Percentiles rank a stretch among this genome's conserved stretches.
phyloP scores from a whole-genome alignment of 805 yeast genomes.

The Nakazawaea siamensis region DNA sequence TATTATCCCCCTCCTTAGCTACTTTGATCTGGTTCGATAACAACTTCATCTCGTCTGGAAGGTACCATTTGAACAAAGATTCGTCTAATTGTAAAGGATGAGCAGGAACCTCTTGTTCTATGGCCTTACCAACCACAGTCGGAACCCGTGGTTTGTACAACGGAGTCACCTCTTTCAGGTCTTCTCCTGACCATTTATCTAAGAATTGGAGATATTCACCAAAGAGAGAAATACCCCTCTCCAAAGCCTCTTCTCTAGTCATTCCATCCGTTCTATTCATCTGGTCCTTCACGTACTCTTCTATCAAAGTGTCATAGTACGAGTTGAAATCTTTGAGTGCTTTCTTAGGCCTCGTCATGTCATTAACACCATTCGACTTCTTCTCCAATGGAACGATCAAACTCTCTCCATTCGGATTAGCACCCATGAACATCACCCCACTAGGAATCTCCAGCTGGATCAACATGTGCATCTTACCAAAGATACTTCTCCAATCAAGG shows the following conservation, averaged over 20 bases:
- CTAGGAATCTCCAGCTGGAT: constrained; percentile 3
- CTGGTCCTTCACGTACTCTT: background rate
- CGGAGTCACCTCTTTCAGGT: background rate
- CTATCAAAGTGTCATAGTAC: constrained; percentile 1
- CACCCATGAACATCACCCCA: constrained; percentile 7
- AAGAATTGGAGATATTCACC: constrained; percentile 2
- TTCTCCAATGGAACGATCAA: constrained; percentile 6
- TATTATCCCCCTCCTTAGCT: background rate
- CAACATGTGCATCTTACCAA: constrained; percentile 4
- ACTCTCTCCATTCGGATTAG: background rate
- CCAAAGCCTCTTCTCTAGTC: background rate
- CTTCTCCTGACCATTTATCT: background rate
- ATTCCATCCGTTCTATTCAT: background rate
- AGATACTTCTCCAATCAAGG: constrained; percentile 7
- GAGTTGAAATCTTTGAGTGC: background rate
- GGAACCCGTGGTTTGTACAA: background rate
- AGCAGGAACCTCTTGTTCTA: background rate
- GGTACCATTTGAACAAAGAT: constrained; percentile 5
- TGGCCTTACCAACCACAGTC: constrained; percentile 1
- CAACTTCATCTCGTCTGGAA: constrained; percentile 4
- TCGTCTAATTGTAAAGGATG: constrained; percentile 1
- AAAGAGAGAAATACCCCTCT: constrained; percentile 5
- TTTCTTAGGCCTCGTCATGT: constrained; percentile 4
- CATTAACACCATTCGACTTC: constrained; percentile 8
- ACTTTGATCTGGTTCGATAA: constrained; percentile 1